Evolutionary conservation across 148 eudicot genomes (phyloP).

Genomic region (Polygonum aviculare): DNA sequence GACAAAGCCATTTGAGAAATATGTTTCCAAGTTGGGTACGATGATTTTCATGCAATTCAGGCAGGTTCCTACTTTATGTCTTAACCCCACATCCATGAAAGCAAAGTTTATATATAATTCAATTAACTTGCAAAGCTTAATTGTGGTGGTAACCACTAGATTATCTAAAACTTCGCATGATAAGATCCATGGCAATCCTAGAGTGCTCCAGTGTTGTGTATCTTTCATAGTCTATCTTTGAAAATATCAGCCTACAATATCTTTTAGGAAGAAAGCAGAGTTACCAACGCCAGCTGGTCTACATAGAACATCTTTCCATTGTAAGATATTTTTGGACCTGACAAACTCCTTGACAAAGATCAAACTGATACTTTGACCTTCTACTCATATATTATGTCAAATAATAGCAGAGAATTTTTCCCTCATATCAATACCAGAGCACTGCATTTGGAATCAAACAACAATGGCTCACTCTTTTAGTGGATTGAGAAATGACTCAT

Average conservation of each 20-base stretch:
- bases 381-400: neutral
- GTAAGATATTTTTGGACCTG: neutral
- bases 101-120: neutral
- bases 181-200: neutral
- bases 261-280: neutral
- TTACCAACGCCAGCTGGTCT: neutral
- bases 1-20: neutral
- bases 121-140: neutral
- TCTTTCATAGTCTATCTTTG: neutral
- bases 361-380: neutral
- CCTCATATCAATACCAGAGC: neutral
- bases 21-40: neutral
- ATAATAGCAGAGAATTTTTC: neutral
- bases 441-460: neutral
- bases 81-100: neutral
- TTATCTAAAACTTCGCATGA: neutral
- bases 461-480: neutral
- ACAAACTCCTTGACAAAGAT: neutral
- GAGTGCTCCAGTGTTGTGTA: neutral
- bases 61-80: neutral
- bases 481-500: neutral
- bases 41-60: neutral
- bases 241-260: neutral
- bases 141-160: neutral
- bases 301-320: neutral